Base-by-base conservation (phyloP, 192 early-diverging fungal species). In the Coemansia sp. region DNA sequence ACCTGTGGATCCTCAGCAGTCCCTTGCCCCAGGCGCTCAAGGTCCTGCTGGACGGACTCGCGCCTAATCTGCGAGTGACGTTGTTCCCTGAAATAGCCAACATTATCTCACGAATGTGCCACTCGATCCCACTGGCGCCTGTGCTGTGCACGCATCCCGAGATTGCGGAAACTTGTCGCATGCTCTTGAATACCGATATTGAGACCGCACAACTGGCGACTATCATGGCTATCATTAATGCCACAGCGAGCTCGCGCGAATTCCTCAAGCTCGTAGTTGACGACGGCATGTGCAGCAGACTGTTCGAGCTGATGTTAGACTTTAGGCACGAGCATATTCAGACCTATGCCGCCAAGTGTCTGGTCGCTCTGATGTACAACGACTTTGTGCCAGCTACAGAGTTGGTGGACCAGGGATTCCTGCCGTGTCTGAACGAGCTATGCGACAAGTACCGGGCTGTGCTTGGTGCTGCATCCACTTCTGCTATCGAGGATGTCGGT, bases 1-100 rank as follows among this genome's bases (percentile, higher is more conserved):
- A 84, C 67, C 26, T 23, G 52, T 78, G 76, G 73, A 78, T 84
- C 6, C 28, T 84, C 21, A 62, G 26, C 43, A 78, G 81, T 52
- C 76, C 81, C 11, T 44, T 84, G 38, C 63, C 69, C 13, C 66
- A 28, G 21, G 64, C 58, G 3, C 59, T 84, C 26, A 43, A 37
- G n/a, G 59, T 17, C 9, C 62, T 78, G 63, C 55, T 66, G 30
- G 42, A 35, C 1, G 46, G 57, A 14, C 39, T 69, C 21, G 62
- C 47, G 35, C 55, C 44, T 1, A 37, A 49, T 47, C 43, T 73
- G 57, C 66, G 67, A 13, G 19, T 49, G 16, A 72, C 60, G 39
- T 52, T 84, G 63, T 55, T 84, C 53, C 81, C 75, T 1, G 73
- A 75, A 37, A 69, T 84, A 3, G 69, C 73, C 16, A 46, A 64